These are phyloP conservation scores for Allium fistulosum DNA, from an alignment of 106 monocot genomes.

Conservation along the genomic window DNA sequence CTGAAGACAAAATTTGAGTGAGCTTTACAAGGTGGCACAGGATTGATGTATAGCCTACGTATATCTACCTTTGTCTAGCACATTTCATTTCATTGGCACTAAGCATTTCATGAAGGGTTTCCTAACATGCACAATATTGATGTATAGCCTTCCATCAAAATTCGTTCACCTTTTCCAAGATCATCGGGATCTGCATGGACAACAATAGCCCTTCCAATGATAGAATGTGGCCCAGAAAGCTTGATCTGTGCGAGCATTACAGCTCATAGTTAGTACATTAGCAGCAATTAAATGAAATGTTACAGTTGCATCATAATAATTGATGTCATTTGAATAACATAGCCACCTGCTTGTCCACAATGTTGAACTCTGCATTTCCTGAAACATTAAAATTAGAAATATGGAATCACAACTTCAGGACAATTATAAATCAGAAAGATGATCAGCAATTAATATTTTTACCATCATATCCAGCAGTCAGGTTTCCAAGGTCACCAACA, in stretches of 20 bases:
- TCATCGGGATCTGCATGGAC: constrained; percentile 63
- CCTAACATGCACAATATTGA: neutral
- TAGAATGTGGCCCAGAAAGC: constrained; percentile 46
- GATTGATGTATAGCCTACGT: neutral
- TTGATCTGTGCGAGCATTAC: constrained; percentile 27
- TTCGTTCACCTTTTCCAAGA: neutral
- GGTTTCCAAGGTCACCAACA: neutral
- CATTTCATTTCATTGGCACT: neutral
- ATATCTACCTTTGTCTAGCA: neutral
- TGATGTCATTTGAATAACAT: neutral
- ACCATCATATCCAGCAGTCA: neutral
- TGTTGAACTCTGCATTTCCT: constrained; percentile 23
- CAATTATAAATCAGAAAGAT: neutral
- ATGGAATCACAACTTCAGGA: neutral
- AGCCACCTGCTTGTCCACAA: constrained; percentile 24
- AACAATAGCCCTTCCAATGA: constrained; percentile 69
- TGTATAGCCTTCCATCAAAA: neutral
- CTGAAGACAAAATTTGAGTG: neutral
- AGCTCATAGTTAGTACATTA: neutral
- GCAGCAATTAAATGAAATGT: neutral
- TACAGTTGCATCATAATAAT: neutral
- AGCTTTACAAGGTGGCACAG: neutral
- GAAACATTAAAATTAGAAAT: neutral
- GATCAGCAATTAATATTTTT: neutral
- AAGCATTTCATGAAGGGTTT: neutral